Percentiles rank a stretch among this genome's conserved stretches.
Conservation (phyloP, 768 basidiomycete genomes). For the Daedalea quercina region DNA sequence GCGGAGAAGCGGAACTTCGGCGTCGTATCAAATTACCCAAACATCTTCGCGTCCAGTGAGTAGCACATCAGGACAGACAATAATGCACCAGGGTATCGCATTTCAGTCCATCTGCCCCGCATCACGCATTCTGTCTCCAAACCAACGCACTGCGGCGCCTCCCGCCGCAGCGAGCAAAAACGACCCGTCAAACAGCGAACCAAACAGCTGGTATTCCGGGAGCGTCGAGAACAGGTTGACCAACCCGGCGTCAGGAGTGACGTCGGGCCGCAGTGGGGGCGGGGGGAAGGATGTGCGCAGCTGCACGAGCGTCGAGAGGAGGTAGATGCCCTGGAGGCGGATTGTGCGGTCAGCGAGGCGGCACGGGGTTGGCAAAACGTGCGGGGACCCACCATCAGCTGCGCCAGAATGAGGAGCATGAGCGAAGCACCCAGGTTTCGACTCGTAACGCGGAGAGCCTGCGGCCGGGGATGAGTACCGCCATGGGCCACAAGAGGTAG, state of each 20-base stretch:
- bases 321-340: constrained; percentile 61
- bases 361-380: no score
- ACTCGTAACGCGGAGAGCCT: constrained; percentile 61
- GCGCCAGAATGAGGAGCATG: constrained; percentile 71
- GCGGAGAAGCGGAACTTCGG: no score
- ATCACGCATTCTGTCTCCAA: constrained; percentile 32
- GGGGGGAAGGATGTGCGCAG: constrained; percentile 77
- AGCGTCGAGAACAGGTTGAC: constrained; percentile 64
- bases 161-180: constrained; percentile 55
- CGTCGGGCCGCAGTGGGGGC: constrained; percentile 27
- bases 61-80: neutral
- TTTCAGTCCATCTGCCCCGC: neutral
- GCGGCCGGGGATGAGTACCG: neutral
- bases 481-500: neutral
- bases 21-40: no score
- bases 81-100: neutral
- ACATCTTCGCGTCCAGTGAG: neutral
- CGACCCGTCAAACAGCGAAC: constrained; percentile 65
- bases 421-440: constrained; percentile 67
- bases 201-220: constrained; percentile 69
- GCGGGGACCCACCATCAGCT: constrained; percentile 69
- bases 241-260: constrained; percentile 10
- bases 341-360: neutral
- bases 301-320: constrained; percentile 78
- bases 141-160: constrained; percentile 49